A percentile compares a stretch with the other conserved stretches of the same genome.
These are phyloP conservation scores for Alternaria arborescens DNA, from an alignment of 2,329 filamentous ascomycete genomes.

Conservation along the genomic window DNA sequence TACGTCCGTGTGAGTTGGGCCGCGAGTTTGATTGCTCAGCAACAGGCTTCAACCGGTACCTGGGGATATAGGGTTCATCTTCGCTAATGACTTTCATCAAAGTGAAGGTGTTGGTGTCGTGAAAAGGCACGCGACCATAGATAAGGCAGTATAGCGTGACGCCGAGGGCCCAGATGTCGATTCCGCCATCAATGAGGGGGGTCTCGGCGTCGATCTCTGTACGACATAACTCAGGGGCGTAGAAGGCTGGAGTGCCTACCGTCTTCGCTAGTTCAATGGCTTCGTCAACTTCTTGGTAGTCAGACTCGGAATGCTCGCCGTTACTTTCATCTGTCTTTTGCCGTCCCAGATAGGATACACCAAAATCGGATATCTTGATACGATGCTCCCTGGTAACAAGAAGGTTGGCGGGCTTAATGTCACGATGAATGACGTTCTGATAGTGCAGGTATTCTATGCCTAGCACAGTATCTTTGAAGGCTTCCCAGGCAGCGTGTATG, in stretches of 20 bases:
- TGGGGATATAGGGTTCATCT: constrained; percentile 89
- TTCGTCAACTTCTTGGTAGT: constrained; percentile 87
- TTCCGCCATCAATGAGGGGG: constrained; percentile 86
- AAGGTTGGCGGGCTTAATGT: constrained; percentile 76
- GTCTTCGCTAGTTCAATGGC: constrained; percentile 97
- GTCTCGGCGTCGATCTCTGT: constrained; percentile 74
- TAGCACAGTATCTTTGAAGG: constrained; percentile 91
- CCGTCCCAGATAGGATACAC: constrained; percentile 94
- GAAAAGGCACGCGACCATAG: constrained; percentile 91
- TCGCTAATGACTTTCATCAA: constrained; percentile 93
- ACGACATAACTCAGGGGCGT: constrained; percentile 94
- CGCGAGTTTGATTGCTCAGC: constrained; percentile 57
- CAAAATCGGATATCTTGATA: constrained; percentile 98
- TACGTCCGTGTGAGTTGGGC: constrained; percentile 57
- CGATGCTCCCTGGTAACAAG: constrained; percentile 84
- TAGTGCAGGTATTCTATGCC: constrained; percentile 85
- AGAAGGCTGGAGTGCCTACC: constrained; percentile 96
- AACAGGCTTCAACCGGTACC: constrained; percentile 78
- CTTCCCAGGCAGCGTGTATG: constrained; percentile 78
- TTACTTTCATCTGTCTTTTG: constrained; percentile 81
- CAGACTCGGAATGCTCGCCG: constrained; percentile 78
- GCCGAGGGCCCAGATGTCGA: constrained; percentile 96
- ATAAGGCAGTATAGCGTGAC: constrained; percentile 96
- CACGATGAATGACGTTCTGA: constrained; percentile 61
- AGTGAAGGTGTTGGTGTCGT: constrained; percentile 88